Base-by-base conservation (phyloP, 108 stramenopile species). In the Nannochloropsis salina region DNA sequence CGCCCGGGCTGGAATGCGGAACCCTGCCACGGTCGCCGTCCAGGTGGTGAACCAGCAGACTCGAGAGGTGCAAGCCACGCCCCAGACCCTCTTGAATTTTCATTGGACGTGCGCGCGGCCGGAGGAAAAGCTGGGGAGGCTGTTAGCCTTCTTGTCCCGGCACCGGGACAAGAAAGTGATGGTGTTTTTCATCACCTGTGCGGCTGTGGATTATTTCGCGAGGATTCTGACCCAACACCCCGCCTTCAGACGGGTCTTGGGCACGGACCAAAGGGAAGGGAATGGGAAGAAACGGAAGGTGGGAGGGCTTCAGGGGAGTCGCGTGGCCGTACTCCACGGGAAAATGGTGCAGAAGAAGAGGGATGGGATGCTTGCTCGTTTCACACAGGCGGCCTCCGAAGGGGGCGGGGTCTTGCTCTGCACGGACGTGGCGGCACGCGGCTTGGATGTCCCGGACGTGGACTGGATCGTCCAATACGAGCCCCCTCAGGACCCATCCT, bases 341-440 rank as follows among this genome's bases (percentile, higher is more conserved):
- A 96, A 95, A 87, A 92, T 99, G 92, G 92, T 92, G 10, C 96
- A 96, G 89, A 98, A 97, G 92, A 92, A 95, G 80, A 90, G 99
- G 84, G 95, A 94, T n/a, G 89, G 87, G 44, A 86, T 88, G 61
- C 86, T 86, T 20, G 61, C 20, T 3, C 61, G 61, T n/a, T 74
- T 74, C 6, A 74, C 61, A 6, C 20, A 15, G n/a, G 61, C 61
- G n/a, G 61, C 91, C 74, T 43, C 84, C 86, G 43, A 87, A 45
- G 44, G 84, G 81, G 20, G 95, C 42, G 95, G 94, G n/a, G 96
- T 94, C 9, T 87, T 98, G 44, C 88, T 98, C 44, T 97, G 97
- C 88, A 99, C 99, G 1, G 99, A 98, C 91, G 96, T 98, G 6
- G 99, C 98, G 1, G 96, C 98, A n/a, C 92, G 98, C 8, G 99